Percentiles rank a stretch among this genome's conserved stretches.
These are phyloP conservation scores for Euphorbia schlechtendalii DNA, from an alignment of 441 rosid species.

Conservation along the genomic window DNA sequence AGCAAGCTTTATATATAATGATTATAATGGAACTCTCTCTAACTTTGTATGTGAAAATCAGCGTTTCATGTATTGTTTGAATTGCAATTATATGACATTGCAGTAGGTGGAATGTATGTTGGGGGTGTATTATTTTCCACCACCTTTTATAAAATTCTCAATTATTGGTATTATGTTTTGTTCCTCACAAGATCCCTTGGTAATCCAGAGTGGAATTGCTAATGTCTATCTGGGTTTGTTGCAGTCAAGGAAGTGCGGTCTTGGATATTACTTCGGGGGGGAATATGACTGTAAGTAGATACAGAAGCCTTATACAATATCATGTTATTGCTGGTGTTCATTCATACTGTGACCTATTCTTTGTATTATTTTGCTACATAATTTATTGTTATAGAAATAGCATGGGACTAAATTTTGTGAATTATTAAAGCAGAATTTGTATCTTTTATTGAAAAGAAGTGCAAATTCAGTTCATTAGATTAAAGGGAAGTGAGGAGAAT, in stretches of 20 bases:
- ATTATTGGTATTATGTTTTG: background rate
- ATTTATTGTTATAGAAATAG: background rate
- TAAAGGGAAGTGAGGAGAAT: background rate
- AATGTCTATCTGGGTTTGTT: slow-evolving; percentile 21
- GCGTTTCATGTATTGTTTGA: background rate
- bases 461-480: background rate
- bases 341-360: background rate
- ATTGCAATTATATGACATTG: background rate
- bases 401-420: slow-evolving; percentile 7
- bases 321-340: background rate
- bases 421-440: background rate
- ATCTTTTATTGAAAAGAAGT: background rate
- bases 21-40: background rate
- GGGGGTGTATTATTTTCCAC: background rate
- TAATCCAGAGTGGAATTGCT: slow-evolving; percentile 14
- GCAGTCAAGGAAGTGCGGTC: slow-evolving; percentile 73
- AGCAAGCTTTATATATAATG: background rate
- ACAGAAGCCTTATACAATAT: background rate
- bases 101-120: background rate
- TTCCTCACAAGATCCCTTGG: background rate
- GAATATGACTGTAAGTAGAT: slow-evolving; percentile 65
- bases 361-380: background rate
- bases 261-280: slow-evolving; percentile 79
- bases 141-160: background rate
- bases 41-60: background rate